Percentiles rank a stretch among this genome's conserved stretches.
Conservation (phyloP, 2,329 filamentous ascomycete species). For the Elsinoe perseae region DNA sequence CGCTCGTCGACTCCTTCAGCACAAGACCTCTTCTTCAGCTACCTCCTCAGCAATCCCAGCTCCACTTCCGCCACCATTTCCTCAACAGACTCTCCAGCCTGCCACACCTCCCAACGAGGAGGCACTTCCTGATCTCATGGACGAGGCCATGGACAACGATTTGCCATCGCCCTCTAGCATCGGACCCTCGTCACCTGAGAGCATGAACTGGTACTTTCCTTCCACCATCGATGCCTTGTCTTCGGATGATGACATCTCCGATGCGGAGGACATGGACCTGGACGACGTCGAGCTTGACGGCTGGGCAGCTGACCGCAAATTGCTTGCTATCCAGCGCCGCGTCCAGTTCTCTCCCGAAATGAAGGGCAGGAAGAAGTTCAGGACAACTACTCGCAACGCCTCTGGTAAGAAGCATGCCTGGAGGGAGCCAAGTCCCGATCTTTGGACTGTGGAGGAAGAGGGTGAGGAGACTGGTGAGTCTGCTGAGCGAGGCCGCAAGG, state of each 20-base stretch:
- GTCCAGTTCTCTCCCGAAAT: constrained; percentile 8
- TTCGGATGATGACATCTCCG: constrained; percentile 17
- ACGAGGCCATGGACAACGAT: constrained; percentile 18
- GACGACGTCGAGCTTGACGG: constrained; percentile 17
- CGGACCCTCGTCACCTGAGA: not conserved
- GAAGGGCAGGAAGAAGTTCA: constrained; percentile 19
- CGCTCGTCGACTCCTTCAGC: constrained; percentile 29
- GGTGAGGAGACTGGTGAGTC: constrained; percentile 25
- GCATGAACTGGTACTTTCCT: constrained; percentile 11
- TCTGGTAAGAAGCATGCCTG: constrained; percentile 36
- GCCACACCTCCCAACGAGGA: constrained; percentile 19
- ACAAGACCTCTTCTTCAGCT: constrained; percentile 24
- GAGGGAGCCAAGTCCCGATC: constrained; percentile 35
- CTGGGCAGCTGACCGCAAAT: constrained; percentile 28
- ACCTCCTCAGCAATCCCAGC: constrained; percentile 1
- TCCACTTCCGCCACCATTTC: constrained; percentile 6
- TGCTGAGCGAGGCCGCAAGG: not conserved
- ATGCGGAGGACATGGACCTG: constrained; percentile 12
- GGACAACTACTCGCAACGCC: constrained; percentile 28
- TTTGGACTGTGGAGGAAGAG: constrained; percentile 37
- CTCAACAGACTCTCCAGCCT: constrained; percentile 2
- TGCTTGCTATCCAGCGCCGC: constrained; percentile 8
- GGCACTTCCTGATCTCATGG: constrained; percentile 18
- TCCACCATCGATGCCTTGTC: constrained; percentile 9
- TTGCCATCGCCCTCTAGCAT: constrained; percentile 13